Evolutionary conservation across 139 green algal genomes (phyloP).

Genomic region (Ulvella scutata): DNA sequence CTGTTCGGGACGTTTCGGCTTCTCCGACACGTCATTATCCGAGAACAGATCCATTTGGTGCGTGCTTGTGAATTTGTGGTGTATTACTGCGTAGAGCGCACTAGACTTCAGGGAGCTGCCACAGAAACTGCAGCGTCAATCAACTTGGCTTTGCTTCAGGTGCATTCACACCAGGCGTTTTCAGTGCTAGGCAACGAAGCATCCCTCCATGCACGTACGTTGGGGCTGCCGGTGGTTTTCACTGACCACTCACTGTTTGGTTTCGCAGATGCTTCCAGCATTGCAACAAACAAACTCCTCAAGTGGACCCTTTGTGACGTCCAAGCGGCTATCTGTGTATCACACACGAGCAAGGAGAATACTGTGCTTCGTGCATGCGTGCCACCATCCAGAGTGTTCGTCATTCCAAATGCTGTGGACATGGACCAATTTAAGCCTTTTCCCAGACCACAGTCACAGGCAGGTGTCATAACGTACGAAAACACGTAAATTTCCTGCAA

Average conservation of each 20-base stretch:
- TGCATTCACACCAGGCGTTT: constrained; percentile 51
- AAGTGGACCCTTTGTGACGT: constrained; percentile 62
- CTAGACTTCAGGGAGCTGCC: too few relatives aligned
- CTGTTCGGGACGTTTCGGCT: constrained; percentile 42
- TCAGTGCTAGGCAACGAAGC: constrained; percentile 68
- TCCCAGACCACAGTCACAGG: neutral
- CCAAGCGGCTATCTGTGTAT: constrained; percentile 78
- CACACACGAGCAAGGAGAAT: constrained; percentile 92
- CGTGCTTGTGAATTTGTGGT: too few relatives aligned
- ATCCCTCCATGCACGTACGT: constrained; percentile 58
- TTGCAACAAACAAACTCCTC: constrained; percentile 82
- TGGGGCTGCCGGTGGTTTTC: constrained; percentile 75
- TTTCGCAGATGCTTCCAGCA: constrained; percentile 71
- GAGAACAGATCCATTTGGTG: constrained; percentile 66
- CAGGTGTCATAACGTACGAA: neutral
- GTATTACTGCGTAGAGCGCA: too few relatives aligned
- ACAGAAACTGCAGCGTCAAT: too few relatives aligned
- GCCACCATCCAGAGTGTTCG: constrained; percentile 63
- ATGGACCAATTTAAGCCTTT: neutral
- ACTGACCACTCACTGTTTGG: constrained; percentile 96
- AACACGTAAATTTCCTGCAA: too few relatives aligned
- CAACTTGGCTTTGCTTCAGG: too few relatives aligned
- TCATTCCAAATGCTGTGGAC: constrained; percentile 82
- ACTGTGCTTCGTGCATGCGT: constrained; percentile 81
- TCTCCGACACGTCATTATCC: constrained; percentile 48